Percentiles rank a stretch among this genome's conserved stretches.
phyloP scores from a whole-genome alignment of 352 stramenopile genomes.

The Pelagophyceae sp. region DNA sequence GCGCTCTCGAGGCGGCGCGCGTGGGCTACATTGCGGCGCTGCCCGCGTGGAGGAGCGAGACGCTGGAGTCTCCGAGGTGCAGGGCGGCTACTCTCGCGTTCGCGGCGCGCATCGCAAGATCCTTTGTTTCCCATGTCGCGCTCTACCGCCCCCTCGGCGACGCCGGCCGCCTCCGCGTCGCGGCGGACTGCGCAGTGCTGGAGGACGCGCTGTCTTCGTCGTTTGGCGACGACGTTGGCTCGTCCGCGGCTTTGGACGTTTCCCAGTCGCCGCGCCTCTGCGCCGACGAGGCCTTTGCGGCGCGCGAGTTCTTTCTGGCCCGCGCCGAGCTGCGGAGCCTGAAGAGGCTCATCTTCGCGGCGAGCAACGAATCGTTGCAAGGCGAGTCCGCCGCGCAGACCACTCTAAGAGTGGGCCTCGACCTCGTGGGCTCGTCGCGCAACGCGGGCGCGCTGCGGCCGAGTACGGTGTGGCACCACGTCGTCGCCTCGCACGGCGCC shows the following conservation, averaged over 20 bases:
- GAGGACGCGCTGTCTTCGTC: background rate
- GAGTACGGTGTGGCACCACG: slow-evolving; percentile 3
- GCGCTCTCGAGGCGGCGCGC: background rate
- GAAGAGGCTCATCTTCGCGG: slow-evolving; percentile 11
- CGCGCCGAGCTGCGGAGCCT: background rate
- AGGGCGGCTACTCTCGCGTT: background rate
- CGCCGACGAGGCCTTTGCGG: background rate
- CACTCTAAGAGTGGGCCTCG: background rate
- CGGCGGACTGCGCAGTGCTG: background rate
- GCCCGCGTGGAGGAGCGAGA: background rate
- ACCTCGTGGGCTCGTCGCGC: background rate
- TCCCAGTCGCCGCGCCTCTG: background rate
- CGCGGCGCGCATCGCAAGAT: slow-evolving; percentile 4
- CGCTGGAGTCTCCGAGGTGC: background rate
- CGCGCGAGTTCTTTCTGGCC: background rate
- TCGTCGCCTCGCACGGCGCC: background rate
- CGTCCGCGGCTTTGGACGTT: background rate
- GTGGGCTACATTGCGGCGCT: background rate
- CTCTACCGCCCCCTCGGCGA: background rate
- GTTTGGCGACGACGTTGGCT: background rate
- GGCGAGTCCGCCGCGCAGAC: background rate
- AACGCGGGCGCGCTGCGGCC: background rate
- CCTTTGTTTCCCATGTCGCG: background rate
- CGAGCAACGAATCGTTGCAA: background rate
- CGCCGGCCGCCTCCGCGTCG: background rate